Base-by-base conservation (phyloP, 1,284 basidiomycete species). In the Sanguinoderma infundibulare region DNA sequence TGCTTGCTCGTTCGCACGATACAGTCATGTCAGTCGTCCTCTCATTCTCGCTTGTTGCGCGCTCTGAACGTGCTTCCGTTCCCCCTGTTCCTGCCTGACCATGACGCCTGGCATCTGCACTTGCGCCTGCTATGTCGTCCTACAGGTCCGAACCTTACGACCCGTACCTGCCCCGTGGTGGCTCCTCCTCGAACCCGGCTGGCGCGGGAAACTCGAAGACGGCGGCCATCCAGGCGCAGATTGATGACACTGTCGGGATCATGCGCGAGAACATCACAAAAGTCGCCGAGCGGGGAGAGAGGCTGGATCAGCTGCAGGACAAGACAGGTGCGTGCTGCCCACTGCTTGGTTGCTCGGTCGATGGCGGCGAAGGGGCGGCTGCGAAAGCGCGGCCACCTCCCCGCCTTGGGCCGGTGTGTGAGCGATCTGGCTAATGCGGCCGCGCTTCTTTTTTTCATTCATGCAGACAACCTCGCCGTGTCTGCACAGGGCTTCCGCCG, bases 401-500 rank as follows among this genome's bases (percentile, higher is more conserved):
- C 20, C 22, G 20, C 35, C 26, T 22, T 3, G 53, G n/a, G 49
- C 14, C 39, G 34, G 53, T 56, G 52, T 57, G 59, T 32, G 30
- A 59, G 22, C 54, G 54, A 47, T 22, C 26, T 30, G n/a, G 50
- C 59, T 65, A 42, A 67, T 57, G 24, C 57, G 36, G 46, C 20
- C 39, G 52, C 20, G 38, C 53, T 44, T 30, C 32, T 32, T 40
- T 14, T 36, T 2, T 35, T 22, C 28, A 14, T 46, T 34, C 14
- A 28, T 46, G 14, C 70, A 97, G 97, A 99, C 78, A 98, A 92
- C 74, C 87, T 99, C 60, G 96, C 97, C 32, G 94, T 98, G 39
- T 98, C 96, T n/a, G 98, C 97, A 12, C 98, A 99, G 81, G 96
- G 96, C 32, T 99, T 99, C 89, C 89, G 96, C 65, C 87, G 95